Percentiles rank a stretch among this genome's conserved stretches.
phyloP scores from a whole-genome alignment of 768 basidiomycete genomes.

The Lentinus tigrinus region DNA sequence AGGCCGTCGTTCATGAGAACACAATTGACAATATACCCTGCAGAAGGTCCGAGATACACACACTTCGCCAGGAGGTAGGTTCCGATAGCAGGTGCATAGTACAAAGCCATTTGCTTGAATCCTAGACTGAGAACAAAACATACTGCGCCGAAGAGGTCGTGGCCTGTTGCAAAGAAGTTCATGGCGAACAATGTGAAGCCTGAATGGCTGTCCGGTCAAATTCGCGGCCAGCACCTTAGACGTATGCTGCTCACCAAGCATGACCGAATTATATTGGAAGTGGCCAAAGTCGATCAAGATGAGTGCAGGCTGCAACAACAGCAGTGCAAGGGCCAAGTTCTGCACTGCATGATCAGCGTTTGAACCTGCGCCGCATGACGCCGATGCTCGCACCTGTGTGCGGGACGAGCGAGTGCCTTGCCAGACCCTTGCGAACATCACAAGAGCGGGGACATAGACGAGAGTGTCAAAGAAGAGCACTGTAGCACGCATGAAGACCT shows the following conservation, averaged over 20 bases:
- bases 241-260: constrained; percentile 60
- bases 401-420: constrained; percentile 68
- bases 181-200: constrained; percentile 71
- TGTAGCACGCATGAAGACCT: constrained; percentile 77
- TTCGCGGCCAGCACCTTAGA: background rate
- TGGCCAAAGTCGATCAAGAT: constrained; percentile 89
- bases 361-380: background rate
- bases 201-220: constrained; percentile 24
- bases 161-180: constrained; percentile 64
- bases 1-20: background rate
- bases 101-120: constrained; percentile 96
- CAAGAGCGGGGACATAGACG: constrained; percentile 73
- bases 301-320: constrained; percentile 82
- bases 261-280: constrained; percentile 94
- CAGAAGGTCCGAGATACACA: constrained; percentile 64
- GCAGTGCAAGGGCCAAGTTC: constrained; percentile 66
- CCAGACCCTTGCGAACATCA: constrained; percentile 66
- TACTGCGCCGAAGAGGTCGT: constrained; percentile 74
- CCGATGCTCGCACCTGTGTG: constrained; percentile 58
- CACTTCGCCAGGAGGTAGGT: constrained; percentile 90
- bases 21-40: constrained; percentile 56
- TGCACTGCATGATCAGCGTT: constrained; percentile 21
- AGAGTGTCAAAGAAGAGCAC: constrained; percentile 69
- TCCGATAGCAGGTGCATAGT: constrained; percentile 92
- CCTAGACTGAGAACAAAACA: constrained; percentile 82